Base-by-base conservation (phyloP, 192 early-diverging fungal species). In the Dissophora ornata region DNA sequence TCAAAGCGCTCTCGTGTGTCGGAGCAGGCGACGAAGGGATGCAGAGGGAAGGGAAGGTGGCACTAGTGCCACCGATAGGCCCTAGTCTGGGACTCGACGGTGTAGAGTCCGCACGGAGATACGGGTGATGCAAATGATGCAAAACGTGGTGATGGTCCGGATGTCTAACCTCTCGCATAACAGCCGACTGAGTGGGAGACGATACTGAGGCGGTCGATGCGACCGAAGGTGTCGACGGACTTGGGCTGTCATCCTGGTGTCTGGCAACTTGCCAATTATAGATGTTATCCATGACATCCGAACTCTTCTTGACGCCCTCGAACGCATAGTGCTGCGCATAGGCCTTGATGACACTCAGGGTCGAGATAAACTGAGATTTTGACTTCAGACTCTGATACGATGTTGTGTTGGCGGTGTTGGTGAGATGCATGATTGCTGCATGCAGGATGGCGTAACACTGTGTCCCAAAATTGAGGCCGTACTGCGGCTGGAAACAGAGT, bases 221-320 rank as follows among this genome's bases (percentile, higher is more conserved):
- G 1, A 55, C 51, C 2, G 73, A 62, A 1, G 46, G 26, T 6
- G 52, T 19, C 9, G 53, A 46, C 15, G 73, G 73, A 13, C 73
- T 62, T 1, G 64, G 73, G 40, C 64, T 77, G 16, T 77, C 73
- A 13, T 77, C 73, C 47, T 77, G 73, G 13, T 77, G 73, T 18
- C 73, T 67, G 25, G 73, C 73, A 9, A 77, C 73, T 25, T 77
- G 73, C 73, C 73, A 77, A n/a, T 77, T 77, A 59, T 77, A 77
- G 38, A 77, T 77, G 36, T 77, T 77, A 22, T 77, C 73, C 73
- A 77, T 77, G 38, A 77, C 65, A 36, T 77, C 73, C 29, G 73
- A 67, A 36, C 64, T 77, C 73, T 77, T 77, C 65, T 77, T 77
- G 44, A 77, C 73, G 16, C 73, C 59, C 22, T 77, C 73, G 34